Percentiles rank a stretch among this genome's conserved stretches.
These are phyloP conservation scores for Fusarium setosum DNA, from an alignment of 2,329 filamentous ascomycete species.

Conservation along the genomic window DNA sequence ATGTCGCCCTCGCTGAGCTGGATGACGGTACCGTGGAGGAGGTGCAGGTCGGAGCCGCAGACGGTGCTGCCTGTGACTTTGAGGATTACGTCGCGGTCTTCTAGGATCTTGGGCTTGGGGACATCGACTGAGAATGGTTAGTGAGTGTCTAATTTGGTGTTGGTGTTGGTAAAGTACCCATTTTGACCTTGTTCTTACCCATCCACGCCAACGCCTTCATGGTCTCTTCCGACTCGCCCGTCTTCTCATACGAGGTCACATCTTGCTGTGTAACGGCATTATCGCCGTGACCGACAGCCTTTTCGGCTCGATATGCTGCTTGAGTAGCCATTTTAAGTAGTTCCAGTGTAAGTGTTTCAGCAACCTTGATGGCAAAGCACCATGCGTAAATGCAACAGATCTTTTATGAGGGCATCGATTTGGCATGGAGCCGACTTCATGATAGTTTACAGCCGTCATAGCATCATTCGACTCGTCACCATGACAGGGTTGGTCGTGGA, in stretches of 20 bases:
- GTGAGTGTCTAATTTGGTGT: not conserved
- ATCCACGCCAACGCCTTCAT: slow-evolving; percentile 89
- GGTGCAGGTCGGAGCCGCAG: slow-evolving; percentile 69
- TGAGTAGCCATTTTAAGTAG: slow-evolving; percentile 55
- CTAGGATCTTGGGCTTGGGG: slow-evolving; percentile 77
- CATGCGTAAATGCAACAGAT: not conserved
- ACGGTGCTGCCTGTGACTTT: slow-evolving; percentile 76
- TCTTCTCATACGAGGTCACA: slow-evolving; percentile 67
- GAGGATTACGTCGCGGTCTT: slow-evolving; percentile 81
- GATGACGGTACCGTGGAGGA: slow-evolving; percentile 67
- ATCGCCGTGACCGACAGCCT: slow-evolving; percentile 73
- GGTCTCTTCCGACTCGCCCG: slow-evolving; percentile 63
- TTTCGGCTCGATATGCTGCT: slow-evolving; percentile 75
- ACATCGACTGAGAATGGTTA: slow-evolving; percentile 61
- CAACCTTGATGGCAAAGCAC: not conserved
- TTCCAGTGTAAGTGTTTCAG: not conserved
- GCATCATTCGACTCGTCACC: slow-evolving; percentile 10
- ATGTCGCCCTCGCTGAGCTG: slow-evolving; percentile 74
- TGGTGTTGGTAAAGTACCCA: slow-evolving; percentile 56
- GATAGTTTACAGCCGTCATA: slow-evolving; percentile 13
- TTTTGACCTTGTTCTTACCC: slow-evolving; percentile 81
- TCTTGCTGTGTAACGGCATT: slow-evolving; percentile 76
- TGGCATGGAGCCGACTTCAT: slow-evolving; percentile 7
- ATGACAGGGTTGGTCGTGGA: slow-evolving; percentile 16
- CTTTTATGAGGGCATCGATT: slow-evolving; percentile 7